Base-by-base conservation (phyloP, 495 filamentous ascomycete species). In the Aspergillus egyptiacus region DNA sequence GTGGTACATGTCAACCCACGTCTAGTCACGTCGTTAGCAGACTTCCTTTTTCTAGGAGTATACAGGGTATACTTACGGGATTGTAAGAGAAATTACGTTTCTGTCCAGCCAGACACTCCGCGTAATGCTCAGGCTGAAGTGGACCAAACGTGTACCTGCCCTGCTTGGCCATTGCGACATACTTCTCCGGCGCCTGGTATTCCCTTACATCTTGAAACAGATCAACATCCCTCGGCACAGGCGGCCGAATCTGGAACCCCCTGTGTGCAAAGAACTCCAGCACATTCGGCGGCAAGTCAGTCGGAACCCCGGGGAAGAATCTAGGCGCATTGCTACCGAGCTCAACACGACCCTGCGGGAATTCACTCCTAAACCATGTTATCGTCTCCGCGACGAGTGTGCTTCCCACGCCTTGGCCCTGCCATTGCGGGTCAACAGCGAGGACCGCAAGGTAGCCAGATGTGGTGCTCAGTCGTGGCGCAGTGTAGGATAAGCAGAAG, bases 231-330 rank as follows among this genome's bases (percentile, higher is more conserved):
- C 71, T 56, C 6, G 63, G 56, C 2, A 19, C 40, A 0, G 54
- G 53, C 3, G 59, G 47, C 30, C 51, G 64, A 17, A 72, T 58
- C 27, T 58, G 59, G 46, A 72, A 72, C 22, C 75, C 75, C 24
- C 73, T 66, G 36, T 72, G 67, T 5, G 64, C 43, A 39, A 78
- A 76, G 53, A 76, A 76, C 1, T 67, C 50, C 23, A 72, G 65
- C 2, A 62, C 56, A 4, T 46, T 33, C 31, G 59, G 51, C 1
- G 67, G 58, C 20, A 78, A 51, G 46, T 74, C 67, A 11, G 55
- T 60, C 2, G 72, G 72, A 6, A 76, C 58, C 5, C 68, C 70
- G 13, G 73, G 72, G 70, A 71, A 78, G 45, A 78, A 71, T 1
- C 75, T 58, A 24, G 75, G 75, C 44, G 76, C 73, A 0, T 55